Percentiles rank a stretch among this genome's conserved stretches.
These are phyloP conservation scores for Tetracladium marchalianum DNA, from an alignment of 495 filamentous ascomycete species.

Conservation along the genomic window DNA sequence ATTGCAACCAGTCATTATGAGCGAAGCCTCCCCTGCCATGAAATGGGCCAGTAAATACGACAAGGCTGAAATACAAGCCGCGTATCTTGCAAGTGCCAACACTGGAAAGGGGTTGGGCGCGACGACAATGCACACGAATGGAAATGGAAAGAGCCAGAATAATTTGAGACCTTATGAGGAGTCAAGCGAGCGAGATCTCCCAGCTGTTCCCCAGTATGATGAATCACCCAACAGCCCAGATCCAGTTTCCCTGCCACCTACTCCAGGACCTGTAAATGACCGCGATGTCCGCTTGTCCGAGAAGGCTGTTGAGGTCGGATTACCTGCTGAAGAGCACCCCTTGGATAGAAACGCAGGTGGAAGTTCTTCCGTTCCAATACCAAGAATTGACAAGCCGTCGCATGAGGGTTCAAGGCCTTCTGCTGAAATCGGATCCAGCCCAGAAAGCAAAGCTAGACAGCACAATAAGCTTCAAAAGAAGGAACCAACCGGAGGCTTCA, in stretches of 20 bases:
- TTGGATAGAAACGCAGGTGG: conserved; percentile 1
- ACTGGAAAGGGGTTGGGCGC: conserved; percentile 50
- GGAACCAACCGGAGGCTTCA: conserved; percentile 38
- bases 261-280: conserved; percentile 11
- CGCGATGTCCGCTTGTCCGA: conserved; percentile 8
- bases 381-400: background rate
- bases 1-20: conserved; percentile 75
- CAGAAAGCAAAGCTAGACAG: conserved; percentile 32
- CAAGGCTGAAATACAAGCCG: conserved; percentile 68
- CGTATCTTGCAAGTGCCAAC: conserved; percentile 65
- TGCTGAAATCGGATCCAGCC: conserved; percentile 31
- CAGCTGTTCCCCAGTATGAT: conserved; percentile 7
- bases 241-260: conserved; percentile 14
- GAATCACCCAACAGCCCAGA: conserved; percentile 10
- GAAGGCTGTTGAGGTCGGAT: conserved; percentile 11
- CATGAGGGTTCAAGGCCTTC: conserved; percentile 24
- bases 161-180: conserved; percentile 10
- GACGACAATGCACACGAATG: conserved; percentile 23
- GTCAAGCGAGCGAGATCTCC: conserved; percentile 13
- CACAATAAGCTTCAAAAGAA: conserved; percentile 48
- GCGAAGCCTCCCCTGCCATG: conserved; percentile 83
- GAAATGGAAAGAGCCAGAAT: conserved; percentile 15
- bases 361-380: background rate
- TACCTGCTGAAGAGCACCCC: conserved; percentile 16
- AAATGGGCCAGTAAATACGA: conserved; percentile 92